phyloP scores from a whole-genome alignment of 78 protist genomes.

The Emiliania huxleyi region DNA sequence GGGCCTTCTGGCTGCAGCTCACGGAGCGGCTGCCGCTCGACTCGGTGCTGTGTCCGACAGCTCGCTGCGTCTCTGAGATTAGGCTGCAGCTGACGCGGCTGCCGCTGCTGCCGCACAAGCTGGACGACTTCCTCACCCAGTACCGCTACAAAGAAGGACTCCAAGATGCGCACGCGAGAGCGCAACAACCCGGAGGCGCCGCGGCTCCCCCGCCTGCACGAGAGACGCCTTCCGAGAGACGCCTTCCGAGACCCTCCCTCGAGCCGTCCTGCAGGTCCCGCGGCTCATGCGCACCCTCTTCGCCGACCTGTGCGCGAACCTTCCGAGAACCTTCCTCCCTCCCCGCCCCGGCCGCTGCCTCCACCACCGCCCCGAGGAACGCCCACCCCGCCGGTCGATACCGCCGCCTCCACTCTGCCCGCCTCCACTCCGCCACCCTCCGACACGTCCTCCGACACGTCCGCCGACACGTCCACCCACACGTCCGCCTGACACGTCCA shows the following conservation, averaged over 20 bases:
- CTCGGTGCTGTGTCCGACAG: too few species aligned
- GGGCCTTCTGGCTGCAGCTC: slow-evolving; percentile 24
- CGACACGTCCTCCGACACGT: too few species aligned
- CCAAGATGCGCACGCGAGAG: slow-evolving; percentile 22
- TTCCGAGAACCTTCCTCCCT: too few species aligned
- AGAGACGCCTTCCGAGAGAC: too few species aligned
- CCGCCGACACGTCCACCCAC: too few species aligned
- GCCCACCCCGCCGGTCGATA: not conserved
- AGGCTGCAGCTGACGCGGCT: not conserved
- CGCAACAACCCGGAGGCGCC: not conserved
- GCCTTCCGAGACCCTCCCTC: too few species aligned
- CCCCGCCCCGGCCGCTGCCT: not conserved
- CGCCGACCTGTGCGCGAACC: slow-evolving; percentile 11
- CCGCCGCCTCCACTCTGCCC: too few species aligned
- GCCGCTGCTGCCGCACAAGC: not conserved
- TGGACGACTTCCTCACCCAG: not conserved
- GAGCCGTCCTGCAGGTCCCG: not conserved
- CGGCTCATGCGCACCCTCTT: slow-evolving; percentile 14
- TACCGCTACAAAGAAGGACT: not conserved
- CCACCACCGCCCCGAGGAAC: not conserved
- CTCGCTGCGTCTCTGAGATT: too few species aligned
- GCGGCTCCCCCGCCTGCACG: not conserved
- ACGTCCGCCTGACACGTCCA: not conserved
- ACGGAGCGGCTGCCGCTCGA: too few species aligned
- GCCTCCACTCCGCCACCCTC: too few species aligned